Evolutionary conservation across 2,329 filamentous ascomycete genomes (phyloP).

Genomic region (Aureobasidium sp.): DNA sequence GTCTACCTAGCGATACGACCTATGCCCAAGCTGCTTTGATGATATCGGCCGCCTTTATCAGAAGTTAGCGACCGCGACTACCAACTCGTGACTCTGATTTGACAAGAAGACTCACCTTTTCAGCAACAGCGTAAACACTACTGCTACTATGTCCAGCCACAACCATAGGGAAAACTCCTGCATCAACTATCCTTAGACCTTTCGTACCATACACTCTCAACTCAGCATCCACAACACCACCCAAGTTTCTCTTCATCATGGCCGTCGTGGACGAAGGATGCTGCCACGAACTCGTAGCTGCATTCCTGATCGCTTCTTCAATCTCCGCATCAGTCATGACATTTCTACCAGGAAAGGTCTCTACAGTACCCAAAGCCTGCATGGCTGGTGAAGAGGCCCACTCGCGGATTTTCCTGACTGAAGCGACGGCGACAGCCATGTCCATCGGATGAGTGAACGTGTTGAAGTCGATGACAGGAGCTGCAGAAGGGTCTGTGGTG

Average conservation of each 20-base stretch:
- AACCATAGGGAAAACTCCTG: slow-evolving; percentile 36
- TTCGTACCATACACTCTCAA: slow-evolving; percentile 36
- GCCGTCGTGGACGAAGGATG: slow-evolving; percentile 30
- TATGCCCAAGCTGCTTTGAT: slow-evolving; percentile 15
- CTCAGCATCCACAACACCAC: slow-evolving; percentile 41
- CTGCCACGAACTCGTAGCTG: slow-evolving; percentile 5
- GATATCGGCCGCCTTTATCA: slow-evolving; percentile 18
- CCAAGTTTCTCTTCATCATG: slow-evolving; percentile 40
- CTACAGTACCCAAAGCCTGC: slow-evolving; percentile 26
- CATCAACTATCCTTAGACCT: slow-evolving; percentile 39
- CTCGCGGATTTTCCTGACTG: slow-evolving; percentile 30
- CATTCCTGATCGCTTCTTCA: slow-evolving; percentile 1
- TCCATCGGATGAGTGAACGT: slow-evolving; percentile 35
- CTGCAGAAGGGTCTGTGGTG: slow-evolving; percentile 25
- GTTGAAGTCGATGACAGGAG: slow-evolving; percentile 35
- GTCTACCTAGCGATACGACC: too few species aligned
- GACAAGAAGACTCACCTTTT: slow-evolving; percentile 11
- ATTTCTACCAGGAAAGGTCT: slow-evolving; percentile 24
- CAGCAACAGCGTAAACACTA: slow-evolving; percentile 20
- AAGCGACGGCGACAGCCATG: slow-evolving; percentile 27
- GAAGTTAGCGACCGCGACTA: neutral
- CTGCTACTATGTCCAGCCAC: slow-evolving; percentile 23
- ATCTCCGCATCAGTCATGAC: slow-evolving; percentile 21
- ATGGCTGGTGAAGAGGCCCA: slow-evolving; percentile 30
- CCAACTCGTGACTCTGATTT: too few species aligned